Conservation (phyloP, 768 basidiomycete species). For the Trametes maxima region DNA sequence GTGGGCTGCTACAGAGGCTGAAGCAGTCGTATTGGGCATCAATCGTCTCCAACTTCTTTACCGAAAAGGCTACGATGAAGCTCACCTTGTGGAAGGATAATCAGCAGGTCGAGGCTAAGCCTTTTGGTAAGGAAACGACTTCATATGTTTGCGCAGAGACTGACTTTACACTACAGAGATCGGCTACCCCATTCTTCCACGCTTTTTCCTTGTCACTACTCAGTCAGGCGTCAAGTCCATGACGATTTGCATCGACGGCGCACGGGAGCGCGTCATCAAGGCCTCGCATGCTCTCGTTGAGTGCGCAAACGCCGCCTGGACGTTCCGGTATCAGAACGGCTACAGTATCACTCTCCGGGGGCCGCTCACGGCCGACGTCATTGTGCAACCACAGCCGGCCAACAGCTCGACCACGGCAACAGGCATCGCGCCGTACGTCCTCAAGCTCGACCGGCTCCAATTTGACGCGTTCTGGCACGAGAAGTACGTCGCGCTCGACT, state of each 20-base stretch:
- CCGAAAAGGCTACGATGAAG: slow-evolving; percentile 69
- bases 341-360: slow-evolving; percentile 79
- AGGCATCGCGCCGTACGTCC: slow-evolving; percentile 28
- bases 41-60: slow-evolving; percentile 70
- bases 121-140: slow-evolving; percentile 61
- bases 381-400: slow-evolving; percentile 34
- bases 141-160: background rate
- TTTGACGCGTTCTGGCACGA: slow-evolving; percentile 77
- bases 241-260: slow-evolving; percentile 77
- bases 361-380: slow-evolving; percentile 68
- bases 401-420: slow-evolving; percentile 15
- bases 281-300: slow-evolving; percentile 58
- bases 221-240: slow-evolving; percentile 86
- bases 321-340: slow-evolving; percentile 77
- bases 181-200: slow-evolving; percentile 74
- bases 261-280: slow-evolving; percentile 62
- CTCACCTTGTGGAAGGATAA: slow-evolving; percentile 90
- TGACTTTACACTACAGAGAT: slow-evolving; percentile 55
- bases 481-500: slow-evolving; percentile 71
- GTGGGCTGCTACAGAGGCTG: slow-evolving; percentile 48
- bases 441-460: slow-evolving; percentile 73
- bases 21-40: slow-evolving; percentile 68
- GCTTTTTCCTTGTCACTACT: slow-evolving; percentile 83
- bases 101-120: slow-evolving; percentile 75
- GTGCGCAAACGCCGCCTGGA: slow-evolving; percentile 77